A percentile compares a stretch with the other conserved stretches of the same genome.
These are phyloP conservation scores for Fraxinus velutina DNA, from an alignment of 305 asterid species.

Conservation along the genomic window DNA sequence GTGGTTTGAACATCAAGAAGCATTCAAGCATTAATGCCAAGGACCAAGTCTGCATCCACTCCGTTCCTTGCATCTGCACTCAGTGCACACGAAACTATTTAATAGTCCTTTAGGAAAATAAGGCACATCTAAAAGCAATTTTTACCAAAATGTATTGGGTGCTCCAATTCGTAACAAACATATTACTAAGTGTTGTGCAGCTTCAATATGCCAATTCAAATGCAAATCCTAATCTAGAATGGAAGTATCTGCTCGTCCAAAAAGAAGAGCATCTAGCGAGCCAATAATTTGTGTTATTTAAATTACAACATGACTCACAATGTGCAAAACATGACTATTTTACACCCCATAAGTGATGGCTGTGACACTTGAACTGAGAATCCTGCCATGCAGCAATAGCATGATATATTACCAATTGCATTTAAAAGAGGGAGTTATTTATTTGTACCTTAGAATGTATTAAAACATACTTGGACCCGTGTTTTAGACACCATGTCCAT, in stretches of 20 bases:
- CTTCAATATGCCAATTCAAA: background rate
- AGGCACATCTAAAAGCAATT: background rate
- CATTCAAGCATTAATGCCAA: background rate
- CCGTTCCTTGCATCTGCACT: background rate
- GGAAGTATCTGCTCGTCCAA: background rate
- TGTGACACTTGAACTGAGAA: background rate
- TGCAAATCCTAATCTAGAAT: background rate
- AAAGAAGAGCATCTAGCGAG: background rate
- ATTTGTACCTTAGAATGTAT: background rate
- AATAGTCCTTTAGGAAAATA: background rate
- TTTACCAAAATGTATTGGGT: background rate
- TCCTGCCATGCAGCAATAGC: background rate
- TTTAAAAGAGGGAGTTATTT: background rate
- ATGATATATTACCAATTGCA: background rate
- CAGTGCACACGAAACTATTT: background rate
- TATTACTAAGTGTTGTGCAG: background rate
- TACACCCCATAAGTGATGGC: background rate
- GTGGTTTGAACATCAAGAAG: background rate
- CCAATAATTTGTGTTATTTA: background rate
- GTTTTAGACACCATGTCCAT: background rate
- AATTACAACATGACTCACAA: background rate
- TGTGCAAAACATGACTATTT: background rate
- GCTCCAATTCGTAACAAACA: background rate
- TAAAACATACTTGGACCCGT: background rate
- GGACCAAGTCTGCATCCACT: slow-evolving; percentile 1